Conservation (phyloP, 1,284 basidiomycete genomes). For the Sporisorium graminicola region DNA sequence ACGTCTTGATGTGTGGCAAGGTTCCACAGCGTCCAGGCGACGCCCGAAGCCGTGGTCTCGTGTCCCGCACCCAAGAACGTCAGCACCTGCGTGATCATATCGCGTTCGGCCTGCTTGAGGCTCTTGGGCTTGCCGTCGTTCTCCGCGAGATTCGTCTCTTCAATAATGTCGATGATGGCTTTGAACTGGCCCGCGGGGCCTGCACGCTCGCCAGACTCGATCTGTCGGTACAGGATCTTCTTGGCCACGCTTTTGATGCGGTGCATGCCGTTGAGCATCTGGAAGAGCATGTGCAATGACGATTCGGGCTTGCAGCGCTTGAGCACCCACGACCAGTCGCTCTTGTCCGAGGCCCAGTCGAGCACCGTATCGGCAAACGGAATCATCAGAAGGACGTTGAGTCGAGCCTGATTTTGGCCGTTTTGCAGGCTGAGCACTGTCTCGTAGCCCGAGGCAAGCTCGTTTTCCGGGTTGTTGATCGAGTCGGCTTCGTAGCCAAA, state of each 20-base stretch:
- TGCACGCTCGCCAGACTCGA: constrained; percentile 44
- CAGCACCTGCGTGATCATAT: constrained; percentile 57
- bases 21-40: constrained; percentile 80
- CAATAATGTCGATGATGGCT: constrained; percentile 52
- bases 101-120: constrained; percentile 52
- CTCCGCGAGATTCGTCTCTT: constrained; percentile 38
- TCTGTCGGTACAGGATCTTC: constrained; percentile 56
- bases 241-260: constrained; percentile 52
- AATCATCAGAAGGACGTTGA: constrained; percentile 59
- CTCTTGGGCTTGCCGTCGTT: constrained; percentile 50
- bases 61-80: constrained; percentile 63
- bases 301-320: constrained; percentile 4
- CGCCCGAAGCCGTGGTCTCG: constrained; percentile 76
- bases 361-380: constrained; percentile 49
- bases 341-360: constrained; percentile 25
- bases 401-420: constrained; percentile 49
- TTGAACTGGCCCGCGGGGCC: constrained; percentile 21
- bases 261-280: constrained; percentile 48
- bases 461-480: constrained; percentile 50
- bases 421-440: constrained; percentile 61
- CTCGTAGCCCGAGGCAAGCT: constrained; percentile 62
- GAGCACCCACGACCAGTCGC: constrained; percentile 22
- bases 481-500: constrained; percentile 61
- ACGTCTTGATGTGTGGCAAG: constrained; percentile 74
- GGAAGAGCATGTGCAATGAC: constrained; percentile 5